These are phyloP conservation scores for Penicillium soppii DNA, from an alignment of 495 filamentous ascomycete species.

Conservation along the genomic window DNA sequence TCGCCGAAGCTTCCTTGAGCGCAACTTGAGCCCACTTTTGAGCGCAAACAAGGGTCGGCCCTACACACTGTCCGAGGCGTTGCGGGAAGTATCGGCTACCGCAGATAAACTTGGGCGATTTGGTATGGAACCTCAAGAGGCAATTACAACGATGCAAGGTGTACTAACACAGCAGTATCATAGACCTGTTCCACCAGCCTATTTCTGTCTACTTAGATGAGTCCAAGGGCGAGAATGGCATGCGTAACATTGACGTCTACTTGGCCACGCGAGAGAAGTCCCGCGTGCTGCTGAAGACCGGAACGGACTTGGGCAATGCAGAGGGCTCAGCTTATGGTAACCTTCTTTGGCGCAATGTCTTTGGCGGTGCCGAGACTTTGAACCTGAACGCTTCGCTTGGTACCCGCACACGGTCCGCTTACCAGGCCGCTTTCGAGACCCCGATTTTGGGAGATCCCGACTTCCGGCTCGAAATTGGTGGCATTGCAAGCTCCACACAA, in stretches of 20 bases:
- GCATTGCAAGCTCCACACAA: constrained; percentile 72
- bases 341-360: constrained; percentile 81
- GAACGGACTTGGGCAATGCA: constrained; percentile 85
- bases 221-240: constrained; percentile 53
- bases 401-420: constrained; percentile 84
- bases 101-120: constrained; percentile 76
- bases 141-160: background rate
- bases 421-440: constrained; percentile 77
- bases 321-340: constrained; percentile 92
- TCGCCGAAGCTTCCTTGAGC: constrained; percentile 73
- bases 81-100: constrained; percentile 64
- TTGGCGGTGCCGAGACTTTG: constrained; percentile 90
- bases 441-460: constrained; percentile 82
- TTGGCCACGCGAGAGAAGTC: constrained; percentile 75
- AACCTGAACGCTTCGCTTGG: constrained; percentile 81
- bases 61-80: constrained; percentile 74
- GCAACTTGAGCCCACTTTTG: constrained; percentile 74
- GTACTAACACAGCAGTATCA: constrained; percentile 13
- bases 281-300: constrained; percentile 79
- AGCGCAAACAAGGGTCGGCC: constrained; percentile 60
- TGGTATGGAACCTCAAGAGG: constrained; percentile 52
- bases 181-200: constrained; percentile 85
- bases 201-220: constrained; percentile 78
- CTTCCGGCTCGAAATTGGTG: constrained; percentile 70
- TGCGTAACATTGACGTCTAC: constrained; percentile 74